Conservation (phyloP, 768 basidiomycete genomes). For the Cantharellus anzutake region DNA sequence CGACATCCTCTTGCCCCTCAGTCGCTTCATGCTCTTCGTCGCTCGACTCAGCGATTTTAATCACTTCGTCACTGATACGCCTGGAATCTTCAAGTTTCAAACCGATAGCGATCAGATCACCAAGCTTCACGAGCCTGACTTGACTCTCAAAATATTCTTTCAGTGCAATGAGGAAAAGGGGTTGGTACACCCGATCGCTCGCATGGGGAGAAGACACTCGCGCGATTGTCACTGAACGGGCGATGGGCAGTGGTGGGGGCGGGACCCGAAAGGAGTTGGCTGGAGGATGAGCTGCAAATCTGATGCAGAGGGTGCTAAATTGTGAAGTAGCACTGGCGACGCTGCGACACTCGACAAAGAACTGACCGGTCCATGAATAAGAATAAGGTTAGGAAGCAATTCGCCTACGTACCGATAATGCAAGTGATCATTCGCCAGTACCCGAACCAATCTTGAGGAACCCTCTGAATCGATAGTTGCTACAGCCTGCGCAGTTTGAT, state of each 20-base stretch:
- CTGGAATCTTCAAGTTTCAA: constrained; percentile 19
- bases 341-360: constrained; percentile 9
- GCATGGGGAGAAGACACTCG: constrained; percentile 64
- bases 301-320: constrained; percentile 11
- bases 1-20: neutral
- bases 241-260: constrained; percentile 44
- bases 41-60: constrained; percentile 3
- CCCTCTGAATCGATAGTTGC: no score
- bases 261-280: constrained; percentile 41
- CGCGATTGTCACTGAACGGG: constrained; percentile 50
- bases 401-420: no score
- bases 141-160: constrained; percentile 38
- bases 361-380: constrained; percentile 10
- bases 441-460: no score
- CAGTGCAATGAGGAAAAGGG: constrained; percentile 38
- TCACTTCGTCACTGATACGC: constrained; percentile 8
- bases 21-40: neutral
- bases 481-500: no score
- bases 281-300: constrained; percentile 19
- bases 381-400: no score
- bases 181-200: constrained; percentile 42
- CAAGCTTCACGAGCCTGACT: constrained; percentile 43
- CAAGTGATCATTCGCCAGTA: no score
- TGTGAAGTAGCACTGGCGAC: constrained; percentile 36
- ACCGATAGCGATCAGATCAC: constrained; percentile 50